These are phyloP conservation scores for Obba rivulosa DNA, from an alignment of 768 basidiomycete genomes.

Conservation along the genomic window DNA sequence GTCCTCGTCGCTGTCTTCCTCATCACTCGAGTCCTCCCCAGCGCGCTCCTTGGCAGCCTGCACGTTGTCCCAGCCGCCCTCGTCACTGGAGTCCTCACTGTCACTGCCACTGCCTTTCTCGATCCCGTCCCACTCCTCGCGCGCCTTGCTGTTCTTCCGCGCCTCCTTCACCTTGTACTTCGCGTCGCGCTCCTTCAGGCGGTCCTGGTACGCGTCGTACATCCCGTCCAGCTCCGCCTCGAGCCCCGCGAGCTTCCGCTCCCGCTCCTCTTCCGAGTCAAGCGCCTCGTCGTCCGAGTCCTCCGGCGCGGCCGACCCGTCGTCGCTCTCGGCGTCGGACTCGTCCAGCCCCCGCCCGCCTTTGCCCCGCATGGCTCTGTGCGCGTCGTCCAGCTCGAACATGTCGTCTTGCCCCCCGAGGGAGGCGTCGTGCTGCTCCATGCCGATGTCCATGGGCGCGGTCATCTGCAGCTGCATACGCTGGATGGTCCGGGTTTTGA, in stretches of 20 bases:
- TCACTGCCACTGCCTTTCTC: constrained; percentile 37
- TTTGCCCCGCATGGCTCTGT: constrained; percentile 38
- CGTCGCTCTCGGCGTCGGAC: constrained; percentile 35
- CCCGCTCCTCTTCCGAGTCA: constrained; percentile 67
- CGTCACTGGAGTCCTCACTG: constrained; percentile 32
- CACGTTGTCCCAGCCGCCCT: constrained; percentile 71
- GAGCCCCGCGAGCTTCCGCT: constrained; percentile 52
- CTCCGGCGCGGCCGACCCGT: constrained; percentile 36
- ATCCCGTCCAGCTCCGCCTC: constrained; percentile 87
- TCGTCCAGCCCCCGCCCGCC: constrained; percentile 36
- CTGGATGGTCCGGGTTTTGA: constrained; percentile 81
- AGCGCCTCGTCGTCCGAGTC: constrained; percentile 34
- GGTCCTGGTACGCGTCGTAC: constrained; percentile 82
- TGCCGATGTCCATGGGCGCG: constrained; percentile 92
- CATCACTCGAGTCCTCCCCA: constrained; percentile 41
- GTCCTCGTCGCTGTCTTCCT: constrained; percentile 40
- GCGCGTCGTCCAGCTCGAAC: constrained; percentile 74
- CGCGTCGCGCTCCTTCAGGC: constrained; percentile 76
- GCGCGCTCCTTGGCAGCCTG: constrained; percentile 46
- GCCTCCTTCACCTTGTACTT: constrained; percentile 84
- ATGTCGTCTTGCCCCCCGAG: constrained; percentile 82
- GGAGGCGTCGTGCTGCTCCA: constrained; percentile 74
- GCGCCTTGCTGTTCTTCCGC: constrained; percentile 63
- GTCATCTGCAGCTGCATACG: constrained; percentile 98
- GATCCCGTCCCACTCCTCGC: constrained; percentile 83